These are phyloP conservation scores for Tuber aestivum DNA, from an alignment of 495 filamentous ascomycete species.

Conservation along the genomic window DNA sequence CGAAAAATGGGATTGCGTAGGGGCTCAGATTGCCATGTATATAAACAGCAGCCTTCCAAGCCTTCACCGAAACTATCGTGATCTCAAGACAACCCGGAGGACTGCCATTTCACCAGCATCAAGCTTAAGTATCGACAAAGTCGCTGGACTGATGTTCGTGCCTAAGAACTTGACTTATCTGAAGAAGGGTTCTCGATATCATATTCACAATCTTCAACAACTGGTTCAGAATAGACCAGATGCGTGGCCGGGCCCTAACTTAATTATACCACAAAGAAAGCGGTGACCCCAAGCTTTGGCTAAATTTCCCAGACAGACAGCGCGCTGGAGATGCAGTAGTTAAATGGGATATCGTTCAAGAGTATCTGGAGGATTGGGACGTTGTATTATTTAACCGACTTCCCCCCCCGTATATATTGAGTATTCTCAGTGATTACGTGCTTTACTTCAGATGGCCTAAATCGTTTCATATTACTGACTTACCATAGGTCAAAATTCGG, in stretches of 20 bases:
- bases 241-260: constrained; percentile 81
- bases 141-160: constrained; percentile 84
- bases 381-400: constrained; percentile 98
- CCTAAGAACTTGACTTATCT: constrained; percentile 94
- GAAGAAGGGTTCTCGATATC: constrained; percentile 73
- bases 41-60: constrained; percentile 93
- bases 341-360: constrained; percentile 82
- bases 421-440: constrained; percentile 88
- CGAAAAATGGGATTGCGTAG: constrained; percentile 95
- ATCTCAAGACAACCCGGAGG: constrained; percentile 67
- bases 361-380: constrained; percentile 91
- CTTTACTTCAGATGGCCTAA: constrained; percentile 5
- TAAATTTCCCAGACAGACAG: constrained; percentile 66
- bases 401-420: constrained; percentile 91
- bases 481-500: constrained; percentile 58
- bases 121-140: constrained; percentile 86
- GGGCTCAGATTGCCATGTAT: constrained; percentile 90
- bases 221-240: constrained; percentile 65
- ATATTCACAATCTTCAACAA: constrained; percentile 69
- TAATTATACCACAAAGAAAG: constrained; percentile 63
- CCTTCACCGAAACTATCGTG: constrained; percentile 57
- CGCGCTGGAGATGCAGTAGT: constrained; percentile 62
- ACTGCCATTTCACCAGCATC: constrained; percentile 97
- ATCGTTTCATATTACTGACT: constrained; percentile 13
- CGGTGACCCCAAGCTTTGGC: constrained; percentile 59